Base-by-base conservation (phyloP, 257 asterid genomes). In the Linderniella brevidens region DNA sequence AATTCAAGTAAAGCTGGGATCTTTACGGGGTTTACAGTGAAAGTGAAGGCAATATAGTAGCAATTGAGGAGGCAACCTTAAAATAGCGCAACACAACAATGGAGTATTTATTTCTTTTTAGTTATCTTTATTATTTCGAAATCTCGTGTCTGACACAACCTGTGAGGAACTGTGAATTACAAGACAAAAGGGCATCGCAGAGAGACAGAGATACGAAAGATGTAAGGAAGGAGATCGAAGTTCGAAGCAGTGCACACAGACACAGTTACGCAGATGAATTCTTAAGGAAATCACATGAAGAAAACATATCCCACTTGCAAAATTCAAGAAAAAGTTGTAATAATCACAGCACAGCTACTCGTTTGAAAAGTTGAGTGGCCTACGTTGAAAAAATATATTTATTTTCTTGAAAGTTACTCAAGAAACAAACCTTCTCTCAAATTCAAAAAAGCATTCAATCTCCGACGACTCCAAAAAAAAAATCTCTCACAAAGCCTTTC, bases 141-240 rank as follows among this genome's bases (percentile, higher is more conserved):
- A 42, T 44, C 17, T 20, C 13, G 11, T 13, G 10, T 58, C 95
- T 85, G 95, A 85, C 95, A 75, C 68, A 55, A 48, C 67, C 95
- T 78, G 95, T 80, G 93, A 85, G 67, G 62, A 68, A 71, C 80
- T 58, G 85, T 63, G 6, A 2, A 54, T 71, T 78, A 81, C 80
- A 66, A 68, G 93, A 75, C 95, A 85, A 85, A 80, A 78, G 52
- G 82, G 84, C 57, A 68, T 71, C 74, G 58, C 80, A 68, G 80
- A 57, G 59, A 63, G 47, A 55, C 62, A 69, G 63, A 64, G 55
- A 54, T 70, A n/a, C 19, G 48, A 49, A 68, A 68, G 56, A 57
- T 54, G 48, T 66, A 8, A 20, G 29, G 8, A 35, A 5, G 35
- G 39, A 14, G 20, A n/a, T n/a, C n/a, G 50, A 18, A 54, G 45